Conservation (phyloP, 2,329 filamentous ascomycete genomes). For the Fusarium chaquense region DNA sequence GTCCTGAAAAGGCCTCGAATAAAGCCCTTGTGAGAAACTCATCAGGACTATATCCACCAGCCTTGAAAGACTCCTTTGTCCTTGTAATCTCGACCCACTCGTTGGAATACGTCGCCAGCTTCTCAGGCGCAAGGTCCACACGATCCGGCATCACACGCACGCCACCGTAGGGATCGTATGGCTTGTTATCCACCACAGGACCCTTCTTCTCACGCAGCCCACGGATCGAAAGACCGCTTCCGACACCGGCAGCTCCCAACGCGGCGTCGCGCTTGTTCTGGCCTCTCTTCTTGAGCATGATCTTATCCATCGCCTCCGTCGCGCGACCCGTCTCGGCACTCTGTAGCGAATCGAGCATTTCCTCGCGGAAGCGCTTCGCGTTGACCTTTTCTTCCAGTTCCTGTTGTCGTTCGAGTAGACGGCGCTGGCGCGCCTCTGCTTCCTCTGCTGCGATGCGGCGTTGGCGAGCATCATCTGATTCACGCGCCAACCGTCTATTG, state of each 20-base stretch:
- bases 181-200: constrained; percentile 68
- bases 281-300: constrained; percentile 80
- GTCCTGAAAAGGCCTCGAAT: constrained; percentile 88
- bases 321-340: constrained; percentile 71
- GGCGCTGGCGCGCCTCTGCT: constrained; percentile 70
- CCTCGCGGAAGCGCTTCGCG: constrained; percentile 72
- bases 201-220: constrained; percentile 77
- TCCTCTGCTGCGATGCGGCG: constrained; percentile 72
- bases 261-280: constrained; percentile 58
- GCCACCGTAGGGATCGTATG: constrained; percentile 91
- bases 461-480: constrained; percentile 66
- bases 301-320: constrained; percentile 67
- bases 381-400: constrained; percentile 77
- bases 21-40: constrained; percentile 87
- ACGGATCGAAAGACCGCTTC: constrained; percentile 73
- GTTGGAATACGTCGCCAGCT: constrained; percentile 76
- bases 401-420: constrained; percentile 73
- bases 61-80: constrained; percentile 73
- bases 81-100: constrained; percentile 77
- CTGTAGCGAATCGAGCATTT: constrained; percentile 77
- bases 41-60: constrained; percentile 84
- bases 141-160: constrained; percentile 75
- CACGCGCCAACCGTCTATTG: constrained; percentile 66
- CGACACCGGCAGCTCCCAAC: constrained; percentile 51
- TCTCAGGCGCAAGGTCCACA: constrained; percentile 66